Conservation (phyloP, 495 filamentous ascomycete genomes). For the Penicillium lagena region DNA sequence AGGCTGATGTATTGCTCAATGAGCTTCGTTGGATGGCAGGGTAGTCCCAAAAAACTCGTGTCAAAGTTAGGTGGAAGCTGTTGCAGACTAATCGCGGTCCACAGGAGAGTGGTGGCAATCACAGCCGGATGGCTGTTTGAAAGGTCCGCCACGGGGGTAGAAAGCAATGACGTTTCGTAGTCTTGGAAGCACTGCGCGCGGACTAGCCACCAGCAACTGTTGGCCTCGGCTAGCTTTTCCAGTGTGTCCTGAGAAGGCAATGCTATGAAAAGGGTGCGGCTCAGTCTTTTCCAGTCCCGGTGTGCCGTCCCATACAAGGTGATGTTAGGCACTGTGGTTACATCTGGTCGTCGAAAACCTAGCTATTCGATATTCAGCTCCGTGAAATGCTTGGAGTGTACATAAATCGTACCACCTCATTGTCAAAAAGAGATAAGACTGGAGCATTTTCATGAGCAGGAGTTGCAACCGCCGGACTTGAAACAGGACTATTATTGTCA, state of each 20-base stretch:
- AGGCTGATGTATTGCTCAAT: constrained; percentile 1
- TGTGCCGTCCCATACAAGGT: not conserved
- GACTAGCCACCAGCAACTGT: constrained; percentile 9
- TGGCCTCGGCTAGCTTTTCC: constrained; percentile 1
- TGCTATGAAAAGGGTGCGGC: constrained; percentile 1
- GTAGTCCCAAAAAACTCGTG: not conserved
- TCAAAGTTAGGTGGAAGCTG: constrained; percentile 5
- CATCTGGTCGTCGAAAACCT: constrained; percentile 1
- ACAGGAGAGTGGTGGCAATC: constrained; percentile 4
- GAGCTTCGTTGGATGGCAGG: not conserved
- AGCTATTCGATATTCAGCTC: not conserved
- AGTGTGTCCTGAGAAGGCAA: constrained; percentile 2
- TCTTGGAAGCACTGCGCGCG: constrained; percentile 7
- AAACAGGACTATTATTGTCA: not conserved
- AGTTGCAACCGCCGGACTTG: not conserved
- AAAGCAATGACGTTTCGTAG: constrained; percentile 2
- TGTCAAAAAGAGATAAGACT: constrained; percentile 8
- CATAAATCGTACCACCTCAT: constrained; percentile 3
- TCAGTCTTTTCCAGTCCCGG: constrained; percentile 4
- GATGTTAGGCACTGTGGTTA: not conserved
- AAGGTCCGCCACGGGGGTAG: not conserved
- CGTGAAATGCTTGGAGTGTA: not conserved
- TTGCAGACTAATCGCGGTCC: constrained; percentile 6
- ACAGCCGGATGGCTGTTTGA: constrained; percentile 3
- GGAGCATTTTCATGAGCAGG: constrained; percentile 7